phyloP scores from a whole-genome alignment of 768 basidiomycete species.

The Mycena leptocephala region DNA sequence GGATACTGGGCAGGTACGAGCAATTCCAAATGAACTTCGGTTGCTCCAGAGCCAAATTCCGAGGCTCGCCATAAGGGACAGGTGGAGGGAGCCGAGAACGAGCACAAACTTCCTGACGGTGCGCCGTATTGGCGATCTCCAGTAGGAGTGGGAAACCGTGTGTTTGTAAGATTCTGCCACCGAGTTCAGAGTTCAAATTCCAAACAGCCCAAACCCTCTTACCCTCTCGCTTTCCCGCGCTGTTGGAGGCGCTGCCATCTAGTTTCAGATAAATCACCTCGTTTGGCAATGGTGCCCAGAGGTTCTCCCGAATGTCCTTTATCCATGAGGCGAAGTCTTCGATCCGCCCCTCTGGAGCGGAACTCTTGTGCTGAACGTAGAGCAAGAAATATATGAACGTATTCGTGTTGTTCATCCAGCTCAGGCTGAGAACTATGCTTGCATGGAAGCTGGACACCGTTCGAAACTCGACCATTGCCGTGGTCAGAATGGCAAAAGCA shows the following conservation, averaged over 20 bases:
- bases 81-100: constrained; percentile 26
- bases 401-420: constrained; percentile 20
- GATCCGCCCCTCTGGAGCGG: not conserved
- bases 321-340: not conserved
- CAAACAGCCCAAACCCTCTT: not conserved
- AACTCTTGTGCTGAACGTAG: constrained; percentile 17
- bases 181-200: not conserved
- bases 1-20: not conserved
- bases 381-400: constrained; percentile 21
- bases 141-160: not conserved
- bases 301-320: not conserved
- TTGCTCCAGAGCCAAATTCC: constrained; percentile 31
- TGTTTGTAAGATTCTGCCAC: not conserved
- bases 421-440: constrained; percentile 18
- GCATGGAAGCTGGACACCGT: constrained; percentile 10
- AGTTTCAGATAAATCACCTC: no score
- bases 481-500: not conserved
- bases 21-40: constrained; percentile 3
- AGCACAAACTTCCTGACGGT: not conserved
- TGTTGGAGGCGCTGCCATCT: not conserved
- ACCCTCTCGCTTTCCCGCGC: not conserved
- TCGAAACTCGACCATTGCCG: not conserved
- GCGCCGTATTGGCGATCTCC: not conserved
- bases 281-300: not conserved
- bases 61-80: constrained; percentile 24